These are phyloP conservation scores for Lodderomyces metapsilosis DNA, from an alignment of 1,139 yeast species.

Conservation along the genomic window DNA sequence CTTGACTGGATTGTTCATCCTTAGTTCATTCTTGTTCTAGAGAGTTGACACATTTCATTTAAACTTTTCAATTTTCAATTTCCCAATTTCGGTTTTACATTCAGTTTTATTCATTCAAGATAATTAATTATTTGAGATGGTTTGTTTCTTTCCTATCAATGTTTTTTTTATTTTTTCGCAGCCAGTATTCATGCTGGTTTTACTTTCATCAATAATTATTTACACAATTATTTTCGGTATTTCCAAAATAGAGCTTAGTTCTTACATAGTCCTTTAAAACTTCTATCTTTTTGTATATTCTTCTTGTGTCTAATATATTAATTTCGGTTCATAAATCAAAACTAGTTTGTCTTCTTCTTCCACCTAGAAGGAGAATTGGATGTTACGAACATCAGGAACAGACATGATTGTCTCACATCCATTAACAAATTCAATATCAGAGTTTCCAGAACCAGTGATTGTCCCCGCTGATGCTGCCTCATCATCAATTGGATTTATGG, in stretches of 20 bases:
- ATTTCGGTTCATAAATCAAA: no score
- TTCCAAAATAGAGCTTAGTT: no score
- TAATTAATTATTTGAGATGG: no score
- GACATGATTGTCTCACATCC: slow-evolving; percentile 68
- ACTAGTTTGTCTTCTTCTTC: no score
- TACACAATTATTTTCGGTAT: no score
- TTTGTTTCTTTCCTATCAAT: no score
- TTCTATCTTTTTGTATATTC: no score
- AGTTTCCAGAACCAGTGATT: slow-evolving; percentile 13
- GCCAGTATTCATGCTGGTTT: no score
- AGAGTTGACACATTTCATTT: background rate
- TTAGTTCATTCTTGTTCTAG: background rate
- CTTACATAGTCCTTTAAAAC: no score
- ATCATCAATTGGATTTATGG: slow-evolving; percentile 29
- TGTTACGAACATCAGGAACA: slow-evolving; percentile 67
- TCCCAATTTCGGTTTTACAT: background rate
- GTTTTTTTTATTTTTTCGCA: no score
- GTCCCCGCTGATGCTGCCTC: background rate
- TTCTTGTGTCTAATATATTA: no score
- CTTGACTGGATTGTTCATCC: background rate
- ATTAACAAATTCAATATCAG: slow-evolving; percentile 65
- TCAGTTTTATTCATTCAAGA: background rate
- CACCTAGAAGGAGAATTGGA: slow-evolving; percentile 59
- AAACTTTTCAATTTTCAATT: background rate
- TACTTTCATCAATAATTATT: no score